Evolutionary conservation across 192 early-diverging fungal species (phyloP), one percentile per base, ranked within the genome.

Genomic region (Coemansia sp.): DNA sequence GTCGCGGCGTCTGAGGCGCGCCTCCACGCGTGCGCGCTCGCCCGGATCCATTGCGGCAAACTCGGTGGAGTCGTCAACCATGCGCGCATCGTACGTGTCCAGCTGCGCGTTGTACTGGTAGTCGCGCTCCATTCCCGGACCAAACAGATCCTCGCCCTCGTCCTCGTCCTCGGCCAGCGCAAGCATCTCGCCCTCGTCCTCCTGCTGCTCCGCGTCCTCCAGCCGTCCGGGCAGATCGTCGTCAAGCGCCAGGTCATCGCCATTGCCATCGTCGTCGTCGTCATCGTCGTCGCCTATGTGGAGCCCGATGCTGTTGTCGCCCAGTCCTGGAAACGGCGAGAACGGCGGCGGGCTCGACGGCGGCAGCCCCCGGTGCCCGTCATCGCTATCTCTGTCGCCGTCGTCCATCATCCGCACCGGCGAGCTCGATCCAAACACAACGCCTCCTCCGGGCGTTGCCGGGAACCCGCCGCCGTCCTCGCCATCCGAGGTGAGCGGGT

Each of bases 121-220:
- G 76, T 98, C 97, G 41, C 84, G 86, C 65, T 94, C 92, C 85
- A 97, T 88, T 54, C 87, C 86, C 19, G 89, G 88, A 12, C 90
- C 93, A 85, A 94, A 95, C 69, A 99, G 84, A 82, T 99, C 94
- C 71, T 95, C 94, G 13, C 95, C 97, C 57, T 93, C 89, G 32
- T 86, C 91, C 15, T 92, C 91, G 37, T 92, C 88, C 42, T 88
- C 84, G 18, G 75, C 73, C 18, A 70, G 61, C 11, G 74, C 71
- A 42, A 83, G 63, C 57, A 76, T 58, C 67, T 79, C 77, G 32
- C 70, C 83, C 54, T 83, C 83, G 12, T 79, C 72, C 23, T 81
- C 78, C 32, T 65, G 67, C 68, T 43, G 49, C 48, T 70, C 52
- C 11, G 61, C 68, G 18, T 77, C 75, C 16, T 70, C 70, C 50